Base-by-base conservation (phyloP, 768 basidiomycete genomes). In the Mycena polygramma region DNA sequence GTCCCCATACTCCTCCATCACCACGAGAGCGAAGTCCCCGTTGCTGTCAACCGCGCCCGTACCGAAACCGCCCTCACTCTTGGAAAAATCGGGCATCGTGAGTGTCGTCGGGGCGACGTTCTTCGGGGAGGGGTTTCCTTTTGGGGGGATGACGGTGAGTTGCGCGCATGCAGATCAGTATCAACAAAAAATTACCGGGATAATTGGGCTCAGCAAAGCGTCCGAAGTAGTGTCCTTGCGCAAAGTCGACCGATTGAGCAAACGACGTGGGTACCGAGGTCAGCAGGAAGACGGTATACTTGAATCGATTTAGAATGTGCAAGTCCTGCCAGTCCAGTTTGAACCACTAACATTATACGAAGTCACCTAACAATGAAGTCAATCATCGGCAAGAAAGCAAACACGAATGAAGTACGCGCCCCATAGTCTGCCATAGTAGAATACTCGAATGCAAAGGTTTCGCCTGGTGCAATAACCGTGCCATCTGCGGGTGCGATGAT, bases 21-120 rank as follows among this genome's bases (percentile, higher is more conserved):
- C 83, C 17, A 76, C 76, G 10, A 87, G 66, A 58, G 80, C 79
- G 67, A 83, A 79, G 7, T 77, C 75, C 10, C 75, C 73, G 70
- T 85, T 77, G 63, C 70, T 77, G n/a, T 75, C 80, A 17, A 66
- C 35, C 39, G 70, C 65, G 24, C 84, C 84, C 20, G 69, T 53
- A 19, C 82, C 84, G 49, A 80, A 87, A 4, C 84, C 85, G 20
- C 80, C 83, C 17, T 79, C 81, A 17, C 77, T 70, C 60, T 78
- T 77, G 2, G 84, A 79, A 69, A 88, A 85, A 78, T 87, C 78
- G 17, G 86, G 86, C 85, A 87, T 86, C 19, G 76, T 79, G 26
- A 86, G 77, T 49, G 80, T 70, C 0, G 79, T 48, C 5, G 86
- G 86, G 7, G 82, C 74, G 22, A 78, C 81, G 61, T 85, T 82